Conservation (phyloP, 352 stramenopile species). For the Globisporangium barbulae region DNA sequence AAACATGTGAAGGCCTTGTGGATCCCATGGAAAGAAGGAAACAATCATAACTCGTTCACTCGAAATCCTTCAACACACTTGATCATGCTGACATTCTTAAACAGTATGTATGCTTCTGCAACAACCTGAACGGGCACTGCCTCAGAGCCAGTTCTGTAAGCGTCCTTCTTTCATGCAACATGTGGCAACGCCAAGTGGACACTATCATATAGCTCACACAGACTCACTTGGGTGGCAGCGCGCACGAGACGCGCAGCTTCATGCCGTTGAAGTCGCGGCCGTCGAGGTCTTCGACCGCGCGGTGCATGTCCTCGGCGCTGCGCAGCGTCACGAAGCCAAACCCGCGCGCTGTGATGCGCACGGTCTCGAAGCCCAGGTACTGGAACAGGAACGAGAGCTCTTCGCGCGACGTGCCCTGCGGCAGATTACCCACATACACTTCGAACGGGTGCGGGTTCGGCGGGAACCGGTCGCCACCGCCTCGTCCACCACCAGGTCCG, state of each 20-base stretch:
- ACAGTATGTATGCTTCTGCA: too few relatives aligned
- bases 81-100: too few relatives aligned
- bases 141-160: too few relatives aligned
- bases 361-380: constrained; percentile 76
- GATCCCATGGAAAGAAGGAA: too few relatives aligned
- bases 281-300: constrained; percentile 76
- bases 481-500: constrained; percentile 23
- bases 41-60: too few relatives aligned
- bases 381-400: constrained; percentile 81
- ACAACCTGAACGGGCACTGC: too few relatives aligned
- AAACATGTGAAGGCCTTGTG: too few relatives aligned
- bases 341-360: constrained; percentile 78
- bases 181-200: neutral
- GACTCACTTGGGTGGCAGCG: constrained; percentile 43
- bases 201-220: neutral
- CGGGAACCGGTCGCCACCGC: constrained; percentile 40
- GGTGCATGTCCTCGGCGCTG: constrained; percentile 73
- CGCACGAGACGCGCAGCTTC: constrained; percentile 68
- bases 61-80: too few relatives aligned
- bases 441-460: constrained; percentile 64
- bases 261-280: constrained; percentile 78
- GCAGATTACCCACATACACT: constrained; percentile 83
- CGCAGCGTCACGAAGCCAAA: constrained; percentile 83
- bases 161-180: neutral
- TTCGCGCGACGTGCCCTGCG: constrained; percentile 71